Evolutionary conservation across 75 land plant species (phyloP).

Genomic region (Sequoia sempervirens): DNA sequence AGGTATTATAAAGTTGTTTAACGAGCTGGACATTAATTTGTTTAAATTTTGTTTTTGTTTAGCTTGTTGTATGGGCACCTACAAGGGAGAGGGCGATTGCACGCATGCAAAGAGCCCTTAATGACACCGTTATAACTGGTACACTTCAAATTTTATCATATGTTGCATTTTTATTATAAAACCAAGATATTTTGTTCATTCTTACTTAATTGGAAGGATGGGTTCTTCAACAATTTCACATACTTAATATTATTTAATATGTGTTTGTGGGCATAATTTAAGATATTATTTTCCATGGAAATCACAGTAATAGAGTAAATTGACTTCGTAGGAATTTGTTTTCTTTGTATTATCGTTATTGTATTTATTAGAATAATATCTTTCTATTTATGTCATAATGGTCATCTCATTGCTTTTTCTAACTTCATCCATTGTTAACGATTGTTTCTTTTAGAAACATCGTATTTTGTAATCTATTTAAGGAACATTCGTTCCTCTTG

Average conservation of each 20-base stretch:
- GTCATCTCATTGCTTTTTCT: too few relatives aligned
- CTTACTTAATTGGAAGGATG: background rate
- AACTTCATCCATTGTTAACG: too few relatives aligned
- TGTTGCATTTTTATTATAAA: background rate
- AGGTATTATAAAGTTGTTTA: background rate
- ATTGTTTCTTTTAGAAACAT: too few relatives aligned
- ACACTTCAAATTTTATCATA: background rate
- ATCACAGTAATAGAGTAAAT: background rate
- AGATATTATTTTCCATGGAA: background rate
- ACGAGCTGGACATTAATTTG: background rate
- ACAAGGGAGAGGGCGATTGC: conserved; percentile 92
- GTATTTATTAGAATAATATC: too few relatives aligned
- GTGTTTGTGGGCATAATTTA: background rate
- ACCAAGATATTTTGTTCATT: background rate
- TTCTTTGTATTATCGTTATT: background rate
- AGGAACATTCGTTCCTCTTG: too few relatives aligned
- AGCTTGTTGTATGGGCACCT: conserved; percentile 99
- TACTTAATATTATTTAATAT: background rate
- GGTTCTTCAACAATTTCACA: background rate
- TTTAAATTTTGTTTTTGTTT: conserved; percentile 6
- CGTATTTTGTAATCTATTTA: too few relatives aligned
- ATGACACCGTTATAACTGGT: conserved; percentile 91
- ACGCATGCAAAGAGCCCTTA: conserved; percentile 89
- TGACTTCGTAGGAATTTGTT: background rate
- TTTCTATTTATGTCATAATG: too few relatives aligned